These are phyloP conservation scores for Mucor velutinosus DNA, from an alignment of 371 early-diverging fungal genomes.

Conservation along the genomic window DNA sequence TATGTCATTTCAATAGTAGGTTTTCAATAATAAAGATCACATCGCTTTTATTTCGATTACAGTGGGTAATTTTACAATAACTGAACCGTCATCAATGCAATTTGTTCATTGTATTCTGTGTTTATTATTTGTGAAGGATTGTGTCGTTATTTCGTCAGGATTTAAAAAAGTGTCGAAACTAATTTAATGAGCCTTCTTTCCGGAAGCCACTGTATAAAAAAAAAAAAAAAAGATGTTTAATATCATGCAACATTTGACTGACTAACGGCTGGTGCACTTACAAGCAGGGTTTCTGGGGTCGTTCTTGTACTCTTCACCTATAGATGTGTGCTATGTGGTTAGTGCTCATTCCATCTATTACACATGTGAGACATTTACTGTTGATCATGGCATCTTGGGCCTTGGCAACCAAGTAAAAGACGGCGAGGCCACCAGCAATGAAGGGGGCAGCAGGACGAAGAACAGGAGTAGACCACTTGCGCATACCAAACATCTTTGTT, in stretches of 20 bases:
- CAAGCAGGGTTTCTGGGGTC: constrained; percentile 64
- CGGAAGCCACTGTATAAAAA: constrained; percentile 44
- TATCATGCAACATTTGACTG: background rate
- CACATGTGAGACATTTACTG: constrained; percentile 26
- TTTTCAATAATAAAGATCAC: background rate
- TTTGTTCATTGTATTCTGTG: background rate
- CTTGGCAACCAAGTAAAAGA: constrained; percentile 53
- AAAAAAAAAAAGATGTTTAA: background rate
- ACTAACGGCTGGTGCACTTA: constrained; percentile 24
- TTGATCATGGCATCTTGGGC: constrained; percentile 55
- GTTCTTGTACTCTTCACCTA: constrained; percentile 56
- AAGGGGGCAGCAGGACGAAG: constrained; percentile 54
- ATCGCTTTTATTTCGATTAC: background rate
- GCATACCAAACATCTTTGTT: constrained; percentile 53
- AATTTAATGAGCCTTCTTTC: constrained; percentile 57
- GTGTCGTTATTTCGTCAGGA: constrained; percentile 4
- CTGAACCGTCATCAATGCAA: constrained; percentile 5
- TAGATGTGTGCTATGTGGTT: background rate
- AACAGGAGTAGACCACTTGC: constrained; percentile 55
- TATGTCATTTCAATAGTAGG: background rate
- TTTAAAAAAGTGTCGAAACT: background rate
- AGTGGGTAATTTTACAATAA: background rate
- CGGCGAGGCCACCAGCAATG: constrained; percentile 45
- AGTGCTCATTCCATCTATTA: background rate
- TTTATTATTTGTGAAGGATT: constrained; percentile 5